Conservation (phyloP, 768 basidiomycete genomes). For the Steccherinum ochraceum region DNA sequence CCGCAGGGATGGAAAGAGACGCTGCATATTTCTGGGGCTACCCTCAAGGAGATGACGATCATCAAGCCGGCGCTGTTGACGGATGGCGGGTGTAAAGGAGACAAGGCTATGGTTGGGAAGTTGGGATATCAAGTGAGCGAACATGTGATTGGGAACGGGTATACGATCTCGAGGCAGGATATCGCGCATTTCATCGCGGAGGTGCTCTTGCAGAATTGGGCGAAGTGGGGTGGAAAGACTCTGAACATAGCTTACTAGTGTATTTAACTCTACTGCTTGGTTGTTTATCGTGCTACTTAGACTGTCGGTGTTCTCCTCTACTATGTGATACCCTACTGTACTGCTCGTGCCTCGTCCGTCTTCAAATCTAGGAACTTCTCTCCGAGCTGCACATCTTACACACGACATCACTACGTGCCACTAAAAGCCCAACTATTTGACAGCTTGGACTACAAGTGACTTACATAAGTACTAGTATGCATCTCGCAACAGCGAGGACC, state of each 20-base stretch:
- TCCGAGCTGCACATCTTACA: too few relatives aligned
- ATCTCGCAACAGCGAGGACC: too few relatives aligned
- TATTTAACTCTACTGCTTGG: too few relatives aligned
- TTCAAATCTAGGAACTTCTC: too few relatives aligned
- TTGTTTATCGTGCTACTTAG: too few relatives aligned
- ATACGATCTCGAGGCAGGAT: slow-evolving; percentile 53
- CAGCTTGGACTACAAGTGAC: too few relatives aligned
- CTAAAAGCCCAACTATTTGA: too few relatives aligned
- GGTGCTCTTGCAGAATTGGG: slow-evolving; percentile 40
- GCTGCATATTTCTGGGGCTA: slow-evolving; percentile 40
- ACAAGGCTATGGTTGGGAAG: slow-evolving; percentile 18
- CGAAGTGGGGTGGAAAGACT: slow-evolving; percentile 43
- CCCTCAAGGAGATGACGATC: slow-evolving; percentile 40
- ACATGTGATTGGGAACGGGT: slow-evolving; percentile 31
- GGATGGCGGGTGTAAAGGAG: slow-evolving; percentile 42
- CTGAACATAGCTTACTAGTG: slow-evolving; percentile 49
- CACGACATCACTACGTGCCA: too few relatives aligned
- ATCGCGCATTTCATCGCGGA: slow-evolving; percentile 61
- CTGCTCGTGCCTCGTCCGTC: too few relatives aligned
- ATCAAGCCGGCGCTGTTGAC: slow-evolving; percentile 54
- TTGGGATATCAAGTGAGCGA: slow-evolving; percentile 34
- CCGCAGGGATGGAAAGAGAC: slow-evolving; percentile 35
- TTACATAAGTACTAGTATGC: too few relatives aligned
- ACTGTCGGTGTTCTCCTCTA: too few relatives aligned
- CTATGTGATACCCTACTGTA: too few relatives aligned